Evolutionary conservation across 2,329 filamentous ascomycete species (phyloP).

Genomic region (Xylaria sp.): DNA sequence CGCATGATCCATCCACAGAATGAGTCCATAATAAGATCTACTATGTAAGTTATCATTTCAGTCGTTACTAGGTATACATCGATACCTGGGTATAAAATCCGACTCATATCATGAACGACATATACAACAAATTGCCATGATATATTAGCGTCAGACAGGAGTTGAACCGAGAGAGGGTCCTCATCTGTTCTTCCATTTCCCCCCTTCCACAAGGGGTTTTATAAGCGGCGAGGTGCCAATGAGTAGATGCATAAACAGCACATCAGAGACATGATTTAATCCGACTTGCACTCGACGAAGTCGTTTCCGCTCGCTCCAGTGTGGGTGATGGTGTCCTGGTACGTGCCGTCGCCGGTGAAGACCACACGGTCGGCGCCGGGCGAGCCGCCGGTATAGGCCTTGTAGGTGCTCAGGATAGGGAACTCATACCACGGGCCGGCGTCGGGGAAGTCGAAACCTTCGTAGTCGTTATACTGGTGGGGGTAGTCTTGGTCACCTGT

Average conservation of each 20-base stretch:
- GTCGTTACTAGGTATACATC: slow-evolving; percentile 14
- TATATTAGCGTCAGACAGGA: not conserved
- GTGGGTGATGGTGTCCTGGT: slow-evolving; percentile 72
- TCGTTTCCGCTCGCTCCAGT: slow-evolving; percentile 66
- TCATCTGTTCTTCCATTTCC: not conserved
- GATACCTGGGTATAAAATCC: slow-evolving; percentile 27
- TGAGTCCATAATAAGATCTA: not conserved
- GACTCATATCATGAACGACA: slow-evolving; percentile 1
- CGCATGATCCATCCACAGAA: not conserved
- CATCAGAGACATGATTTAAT: not conserved
- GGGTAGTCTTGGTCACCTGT: slow-evolving; percentile 54
- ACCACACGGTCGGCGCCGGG: slow-evolving; percentile 39
- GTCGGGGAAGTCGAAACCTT: slow-evolving; percentile 57
- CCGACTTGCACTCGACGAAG: slow-evolving; percentile 67
- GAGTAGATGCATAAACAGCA: not conserved
- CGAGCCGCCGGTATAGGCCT: slow-evolving; percentile 57
- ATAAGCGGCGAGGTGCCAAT: not conserved
- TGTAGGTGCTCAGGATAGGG: slow-evolving; percentile 53
- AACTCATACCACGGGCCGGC: slow-evolving; percentile 57
- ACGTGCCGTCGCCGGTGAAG: slow-evolving; percentile 44
- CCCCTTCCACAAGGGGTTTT: not conserved
- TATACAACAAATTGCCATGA: slow-evolving; percentile 20
- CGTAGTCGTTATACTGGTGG: slow-evolving; percentile 58
- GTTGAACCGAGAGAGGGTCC: not conserved
- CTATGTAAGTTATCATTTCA: not conserved